Evolutionary conservation across 257 asterid genomes (phyloP).

Genomic region (Nicotiana attenuata): DNA sequence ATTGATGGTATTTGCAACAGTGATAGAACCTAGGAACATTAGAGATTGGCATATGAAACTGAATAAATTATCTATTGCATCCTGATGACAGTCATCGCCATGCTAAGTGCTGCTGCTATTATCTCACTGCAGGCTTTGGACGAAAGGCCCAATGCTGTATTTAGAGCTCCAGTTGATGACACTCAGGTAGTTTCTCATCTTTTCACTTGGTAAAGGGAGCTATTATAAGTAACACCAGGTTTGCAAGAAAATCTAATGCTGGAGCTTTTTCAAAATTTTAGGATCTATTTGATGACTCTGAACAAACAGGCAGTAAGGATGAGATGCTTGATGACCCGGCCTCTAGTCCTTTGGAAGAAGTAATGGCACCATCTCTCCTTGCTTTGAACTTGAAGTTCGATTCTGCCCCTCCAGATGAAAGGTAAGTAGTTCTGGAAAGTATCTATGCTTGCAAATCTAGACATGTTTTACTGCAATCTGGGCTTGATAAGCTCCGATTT

Average conservation of each 20-base stretch:
- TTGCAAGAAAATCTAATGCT: slow-evolving; percentile 10
- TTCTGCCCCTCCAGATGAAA: slow-evolving; percentile 60
- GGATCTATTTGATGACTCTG: slow-evolving; percentile 74
- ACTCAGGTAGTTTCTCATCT: slow-evolving; percentile 55
- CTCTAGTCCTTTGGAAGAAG: slow-evolving; percentile 44
- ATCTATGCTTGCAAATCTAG: not conserved
- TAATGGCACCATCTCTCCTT: slow-evolving; percentile 56
- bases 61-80: not conserved
- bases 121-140: slow-evolving; percentile 35
- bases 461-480: slow-evolving; percentile 4
- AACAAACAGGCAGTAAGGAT: slow-evolving; percentile 31
- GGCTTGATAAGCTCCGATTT: not conserved
- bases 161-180: slow-evolving; percentile 59
- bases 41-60: not conserved
- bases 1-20: not conserved
- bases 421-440: slow-evolving; percentile 31
- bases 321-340: slow-evolving; percentile 30
- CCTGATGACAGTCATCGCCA: not conserved
- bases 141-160: slow-evolving; percentile 43
- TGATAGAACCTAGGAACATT: not conserved
- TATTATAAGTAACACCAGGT: not conserved
- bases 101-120: slow-evolving; percentile 5
- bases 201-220: slow-evolving; percentile 6
- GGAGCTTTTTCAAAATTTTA: slow-evolving; percentile 21
- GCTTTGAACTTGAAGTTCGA: slow-evolving; percentile 73